Conservation (phyloP, 177 flowering plant genomes). For the Tripterygium wilfordii region DNA sequence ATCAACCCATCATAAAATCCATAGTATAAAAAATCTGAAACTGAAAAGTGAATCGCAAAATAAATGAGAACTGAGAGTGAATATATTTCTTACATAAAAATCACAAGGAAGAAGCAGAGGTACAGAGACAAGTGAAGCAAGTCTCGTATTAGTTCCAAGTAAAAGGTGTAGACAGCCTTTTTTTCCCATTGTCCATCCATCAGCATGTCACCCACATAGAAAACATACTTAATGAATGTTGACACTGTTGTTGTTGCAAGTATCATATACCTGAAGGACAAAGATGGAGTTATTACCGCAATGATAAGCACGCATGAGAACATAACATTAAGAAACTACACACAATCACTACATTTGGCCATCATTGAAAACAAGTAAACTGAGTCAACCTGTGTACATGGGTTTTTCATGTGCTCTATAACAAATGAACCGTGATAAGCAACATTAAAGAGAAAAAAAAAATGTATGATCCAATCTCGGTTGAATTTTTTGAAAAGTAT, state of each 20-base stretch:
- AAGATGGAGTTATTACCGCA: conserved; percentile 1
- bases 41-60: not conserved
- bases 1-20: too few species aligned
- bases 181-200: conserved; percentile 99
- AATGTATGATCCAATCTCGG: too few species aligned
- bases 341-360: too few species aligned
- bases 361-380: too few species aligned
- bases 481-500: too few species aligned
- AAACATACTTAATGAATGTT: conserved; percentile 81
- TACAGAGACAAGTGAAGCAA: conserved; percentile 95
- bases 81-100: conserved; percentile 76
- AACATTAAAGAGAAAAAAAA: too few species aligned
- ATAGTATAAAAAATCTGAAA: too few species aligned
- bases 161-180: conserved; percentile 91
- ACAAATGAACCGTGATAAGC: too few species aligned
- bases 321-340: too few species aligned
- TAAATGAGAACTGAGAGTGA: conserved; percentile 1
- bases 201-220: conserved; percentile 89
- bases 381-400: too few species aligned
- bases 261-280: conserved; percentile 85
- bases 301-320: not conserved
- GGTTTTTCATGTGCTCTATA: too few species aligned
- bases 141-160: conserved; percentile 94
- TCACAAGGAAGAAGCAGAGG: conserved; percentile 86
- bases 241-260: conserved; percentile 89